Conservation (phyloP, 2,329 filamentous ascomycete genomes). For the Sphaerulina vaccinii region DNA sequence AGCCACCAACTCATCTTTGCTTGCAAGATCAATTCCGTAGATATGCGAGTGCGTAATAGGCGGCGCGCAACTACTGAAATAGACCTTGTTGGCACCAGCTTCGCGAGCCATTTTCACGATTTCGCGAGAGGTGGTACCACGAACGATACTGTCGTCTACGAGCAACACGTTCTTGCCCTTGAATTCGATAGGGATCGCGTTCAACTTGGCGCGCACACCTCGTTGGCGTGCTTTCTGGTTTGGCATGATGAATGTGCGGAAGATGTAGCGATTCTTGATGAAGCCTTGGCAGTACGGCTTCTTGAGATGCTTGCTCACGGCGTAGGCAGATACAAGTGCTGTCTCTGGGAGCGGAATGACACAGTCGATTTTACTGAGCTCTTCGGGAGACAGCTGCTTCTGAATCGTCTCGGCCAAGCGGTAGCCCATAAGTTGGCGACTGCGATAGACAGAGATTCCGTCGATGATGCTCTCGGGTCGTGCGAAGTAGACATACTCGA, state of each 20-base stretch:
- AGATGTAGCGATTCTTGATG: constrained; percentile 86
- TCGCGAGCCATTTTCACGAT: constrained; percentile 83
- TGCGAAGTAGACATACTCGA: constrained; percentile 86
- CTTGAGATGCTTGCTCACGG: constrained; percentile 69
- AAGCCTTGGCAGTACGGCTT: constrained; percentile 80
- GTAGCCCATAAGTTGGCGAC: constrained; percentile 81
- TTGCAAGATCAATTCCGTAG: constrained; percentile 76
- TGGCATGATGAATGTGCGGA: constrained; percentile 84
- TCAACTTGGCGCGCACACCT: constrained; percentile 85
- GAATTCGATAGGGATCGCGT: constrained; percentile 83
- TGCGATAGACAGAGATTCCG: constrained; percentile 81
- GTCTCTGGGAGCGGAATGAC: constrained; percentile 85
- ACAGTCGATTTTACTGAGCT: constrained; percentile 73
- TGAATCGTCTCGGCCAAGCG: constrained; percentile 74
- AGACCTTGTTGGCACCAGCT: constrained; percentile 76
- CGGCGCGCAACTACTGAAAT: constrained; percentile 79
- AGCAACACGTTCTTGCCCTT: constrained; percentile 74
- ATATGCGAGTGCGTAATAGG: constrained; percentile 83
- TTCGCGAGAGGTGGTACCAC: constrained; percentile 77
- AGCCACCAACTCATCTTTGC: constrained; percentile 68
- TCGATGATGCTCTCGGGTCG: constrained; percentile 80
- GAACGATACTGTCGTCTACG: constrained; percentile 87
- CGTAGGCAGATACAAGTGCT: constrained; percentile 75
- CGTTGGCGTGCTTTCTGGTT: constrained; percentile 78
- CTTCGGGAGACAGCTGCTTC: constrained; percentile 64